Conservation (phyloP, 192 early-diverging fungal genomes). For the Jimgerdemannia flammicorona region DNA sequence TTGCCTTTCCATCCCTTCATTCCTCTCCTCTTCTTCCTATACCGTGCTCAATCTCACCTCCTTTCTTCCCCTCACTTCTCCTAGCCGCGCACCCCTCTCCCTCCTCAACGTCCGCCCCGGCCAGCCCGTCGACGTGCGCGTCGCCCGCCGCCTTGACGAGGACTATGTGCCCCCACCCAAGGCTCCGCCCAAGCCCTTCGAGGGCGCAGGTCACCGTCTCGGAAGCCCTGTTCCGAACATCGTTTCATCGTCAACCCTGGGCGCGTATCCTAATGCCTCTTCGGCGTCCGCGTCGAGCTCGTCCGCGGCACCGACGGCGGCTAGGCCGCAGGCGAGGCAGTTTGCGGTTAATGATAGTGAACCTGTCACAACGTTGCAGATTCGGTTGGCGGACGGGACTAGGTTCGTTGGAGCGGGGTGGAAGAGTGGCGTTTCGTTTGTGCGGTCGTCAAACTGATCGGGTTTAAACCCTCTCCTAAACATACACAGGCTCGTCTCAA, state of each 20-base stretch:
- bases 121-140: slow-evolving; percentile 87
- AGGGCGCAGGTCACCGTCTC: slow-evolving; percentile 75
- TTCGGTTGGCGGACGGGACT: slow-evolving; percentile 87
- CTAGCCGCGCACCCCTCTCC: slow-evolving; percentile 79
- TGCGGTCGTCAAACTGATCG: slow-evolving; percentile 29
- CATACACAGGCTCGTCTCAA: slow-evolving; percentile 45
- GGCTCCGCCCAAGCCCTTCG: slow-evolving; percentile 71
- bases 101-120: slow-evolving; percentile 85
- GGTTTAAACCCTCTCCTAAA: too few species aligned
- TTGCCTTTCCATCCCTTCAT: slow-evolving; percentile 5
- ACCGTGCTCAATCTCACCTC: neutral
- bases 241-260: slow-evolving; percentile 22
- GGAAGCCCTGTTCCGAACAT: slow-evolving; percentile 53
- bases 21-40: neutral
- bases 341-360: slow-evolving; percentile 67
- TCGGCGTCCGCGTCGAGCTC: slow-evolving; percentile 11
- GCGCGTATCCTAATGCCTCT: slow-evolving; percentile 23
- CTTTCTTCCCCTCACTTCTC: neutral
- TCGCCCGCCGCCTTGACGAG: slow-evolving; percentile 78
- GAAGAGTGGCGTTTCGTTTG: neutral
- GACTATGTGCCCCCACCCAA: slow-evolving; percentile 84
- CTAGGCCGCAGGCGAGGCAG: slow-evolving; percentile 1
- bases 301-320: neutral
- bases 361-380: slow-evolving; percentile 86
- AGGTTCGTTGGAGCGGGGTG: slow-evolving; percentile 29